These are phyloP conservation scores for Mariannaea sp. DNA, from an alignment of 2,329 filamentous ascomycete species.

Conservation along the genomic window DNA sequence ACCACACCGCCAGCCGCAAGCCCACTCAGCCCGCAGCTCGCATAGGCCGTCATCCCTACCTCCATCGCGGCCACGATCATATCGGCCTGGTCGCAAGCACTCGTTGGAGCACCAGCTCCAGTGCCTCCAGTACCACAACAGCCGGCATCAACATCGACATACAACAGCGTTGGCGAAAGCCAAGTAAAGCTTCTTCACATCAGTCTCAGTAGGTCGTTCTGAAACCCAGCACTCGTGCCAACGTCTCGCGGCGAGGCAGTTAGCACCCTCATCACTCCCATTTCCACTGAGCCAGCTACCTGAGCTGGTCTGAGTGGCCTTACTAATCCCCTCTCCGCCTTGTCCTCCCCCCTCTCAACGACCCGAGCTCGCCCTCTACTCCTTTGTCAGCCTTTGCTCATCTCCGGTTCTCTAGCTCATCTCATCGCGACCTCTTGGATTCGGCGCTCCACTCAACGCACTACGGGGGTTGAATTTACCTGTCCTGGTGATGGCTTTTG, in stretches of 20 bases:
- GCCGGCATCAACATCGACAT: conserved; percentile 25
- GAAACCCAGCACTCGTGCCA: conserved; percentile 30
- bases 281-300: conserved; percentile 24
- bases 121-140: conserved; percentile 37
- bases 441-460: conserved; percentile 37
- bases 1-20: conserved; percentile 39
- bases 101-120: conserved; percentile 23
- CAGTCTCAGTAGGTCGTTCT: conserved; percentile 23
- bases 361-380: conserved; percentile 29
- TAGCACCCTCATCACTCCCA: conserved; percentile 6
- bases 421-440: conserved; percentile 28
- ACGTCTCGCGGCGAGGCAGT: conserved; percentile 19
- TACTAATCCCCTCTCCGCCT: conserved; percentile 37
- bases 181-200: conserved; percentile 26
- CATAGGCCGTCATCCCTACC: conserved; percentile 38
- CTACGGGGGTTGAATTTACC: conserved; percentile 36
- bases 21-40: conserved; percentile 38
- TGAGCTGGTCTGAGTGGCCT: conserved; percentile 31
- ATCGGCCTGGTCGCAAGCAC: conserved; percentile 29
- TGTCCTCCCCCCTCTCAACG: conserved; percentile 24
- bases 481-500: conserved; percentile 42
- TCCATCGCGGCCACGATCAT: conserved; percentile 38
- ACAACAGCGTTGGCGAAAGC: conserved; percentile 22
- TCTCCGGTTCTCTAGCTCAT: conserved; percentile 31
- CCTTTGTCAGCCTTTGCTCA: conserved; percentile 27